Percentiles rank a stretch among this genome's conserved stretches.
phyloP scores from a whole-genome alignment of 2,329 filamentous ascomycete genomes.

The Penicillium sp. region DNA sequence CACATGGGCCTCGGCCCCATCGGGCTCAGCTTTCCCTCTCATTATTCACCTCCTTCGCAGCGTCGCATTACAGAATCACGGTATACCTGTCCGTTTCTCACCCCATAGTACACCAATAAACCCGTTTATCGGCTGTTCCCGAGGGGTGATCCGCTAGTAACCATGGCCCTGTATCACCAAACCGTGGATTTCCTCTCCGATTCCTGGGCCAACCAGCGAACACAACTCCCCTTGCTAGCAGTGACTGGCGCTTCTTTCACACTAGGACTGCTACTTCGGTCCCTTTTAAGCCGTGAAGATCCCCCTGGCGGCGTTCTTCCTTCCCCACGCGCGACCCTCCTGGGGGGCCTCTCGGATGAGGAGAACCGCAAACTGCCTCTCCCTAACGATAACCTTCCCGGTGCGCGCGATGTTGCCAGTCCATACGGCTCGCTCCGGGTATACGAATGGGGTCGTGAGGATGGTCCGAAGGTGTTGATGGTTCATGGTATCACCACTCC shows the following conservation, averaged over 20 bases:
- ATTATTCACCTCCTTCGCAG: background rate
- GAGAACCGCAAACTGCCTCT: slow-evolving; percentile 56
- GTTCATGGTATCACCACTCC: slow-evolving; percentile 83
- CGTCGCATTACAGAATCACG: background rate
- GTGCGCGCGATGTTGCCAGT: slow-evolving; percentile 62
- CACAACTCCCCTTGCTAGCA: slow-evolving; percentile 35
- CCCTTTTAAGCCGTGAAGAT: slow-evolving; percentile 22
- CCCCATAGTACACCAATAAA: background rate
- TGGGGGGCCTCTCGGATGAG: slow-evolving; percentile 34
- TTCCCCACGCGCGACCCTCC: slow-evolving; percentile 39
- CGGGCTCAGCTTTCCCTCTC: background rate
- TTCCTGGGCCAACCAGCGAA: slow-evolving; percentile 30
- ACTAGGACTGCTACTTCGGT: slow-evolving; percentile 33
- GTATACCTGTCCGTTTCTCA: background rate
- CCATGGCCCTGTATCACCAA: slow-evolving; percentile 38
- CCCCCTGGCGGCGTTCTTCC: slow-evolving; percentile 23
- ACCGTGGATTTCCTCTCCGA: slow-evolving; percentile 36
- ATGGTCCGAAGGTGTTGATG: slow-evolving; percentile 70
- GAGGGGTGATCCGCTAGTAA: slow-evolving; percentile 1
- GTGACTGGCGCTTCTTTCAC: slow-evolving; percentile 38
- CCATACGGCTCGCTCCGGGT: slow-evolving; percentile 69
- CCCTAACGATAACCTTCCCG: slow-evolving; percentile 63
- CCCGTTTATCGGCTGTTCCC: background rate
- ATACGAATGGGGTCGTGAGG: slow-evolving; percentile 77
- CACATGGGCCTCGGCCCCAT: slow-evolving; percentile 10